phyloP scores from a whole-genome alignment of 257 asterid species.

The Dorcoceras hygrometricum region DNA sequence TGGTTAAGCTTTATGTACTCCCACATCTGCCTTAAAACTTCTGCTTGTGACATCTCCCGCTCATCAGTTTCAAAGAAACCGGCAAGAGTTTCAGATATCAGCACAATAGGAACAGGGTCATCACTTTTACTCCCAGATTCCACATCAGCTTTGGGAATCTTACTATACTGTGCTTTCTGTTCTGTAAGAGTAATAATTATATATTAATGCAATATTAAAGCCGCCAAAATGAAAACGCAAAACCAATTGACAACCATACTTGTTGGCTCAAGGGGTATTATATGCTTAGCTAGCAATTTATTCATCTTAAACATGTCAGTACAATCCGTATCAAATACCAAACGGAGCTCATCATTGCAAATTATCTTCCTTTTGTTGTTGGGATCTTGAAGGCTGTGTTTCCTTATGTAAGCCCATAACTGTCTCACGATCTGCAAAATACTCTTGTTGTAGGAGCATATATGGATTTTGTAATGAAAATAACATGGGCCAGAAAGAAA shows the following conservation, averaged over 20 bases:
- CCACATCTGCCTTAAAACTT: constrained; percentile 73
- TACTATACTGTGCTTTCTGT: constrained; percentile 41
- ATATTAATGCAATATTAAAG: constrained; percentile 16
- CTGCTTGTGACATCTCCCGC: constrained; percentile 72
- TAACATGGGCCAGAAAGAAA: constrained; percentile 8
- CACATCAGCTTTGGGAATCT: constrained; percentile 50
- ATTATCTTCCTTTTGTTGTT: constrained; percentile 69
- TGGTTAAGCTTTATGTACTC: constrained; percentile 70
- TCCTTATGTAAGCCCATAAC: constrained; percentile 75
- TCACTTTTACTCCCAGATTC: constrained; percentile 56
- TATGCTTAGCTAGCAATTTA: constrained; percentile 81
- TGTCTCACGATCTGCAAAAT: constrained; percentile 69
- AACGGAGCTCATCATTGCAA: constrained; percentile 64
- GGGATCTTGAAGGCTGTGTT: constrained; percentile 81
- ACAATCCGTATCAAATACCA: constrained; percentile 69
- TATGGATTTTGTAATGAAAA: neutral
- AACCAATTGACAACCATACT: constrained; percentile 35
- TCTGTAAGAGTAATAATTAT: constrained; percentile 37
- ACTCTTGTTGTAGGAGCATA: constrained; percentile 14
- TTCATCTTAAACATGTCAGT: constrained; percentile 98
- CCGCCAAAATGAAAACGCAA: constrained; percentile 11
- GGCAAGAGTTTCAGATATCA: constrained; percentile 72
- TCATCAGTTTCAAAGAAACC: constrained; percentile 58
- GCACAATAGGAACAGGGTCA: constrained; percentile 52
- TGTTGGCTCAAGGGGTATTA: constrained; percentile 57